Percentiles rank a stretch among this genome's conserved stretches.
Conservation (phyloP, 208 protist species). For the Leishmania aethiopica region DNA sequence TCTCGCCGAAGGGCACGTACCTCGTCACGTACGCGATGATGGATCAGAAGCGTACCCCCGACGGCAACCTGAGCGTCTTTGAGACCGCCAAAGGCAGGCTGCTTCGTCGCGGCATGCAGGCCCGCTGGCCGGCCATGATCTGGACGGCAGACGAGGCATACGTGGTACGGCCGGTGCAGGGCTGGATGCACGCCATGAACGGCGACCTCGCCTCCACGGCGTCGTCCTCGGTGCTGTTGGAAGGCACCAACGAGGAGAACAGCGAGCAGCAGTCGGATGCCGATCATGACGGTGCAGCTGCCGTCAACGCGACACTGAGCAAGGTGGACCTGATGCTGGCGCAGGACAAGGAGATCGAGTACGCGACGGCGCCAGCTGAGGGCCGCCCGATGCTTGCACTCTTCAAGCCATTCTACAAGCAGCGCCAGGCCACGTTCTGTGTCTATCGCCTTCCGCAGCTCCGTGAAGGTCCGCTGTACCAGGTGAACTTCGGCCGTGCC, state of each 20-base stretch:
- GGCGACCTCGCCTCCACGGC: constrained; percentile 38
- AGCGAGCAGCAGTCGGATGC: background rate
- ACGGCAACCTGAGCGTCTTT: constrained; percentile 81
- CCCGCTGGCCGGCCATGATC: constrained; percentile 78
- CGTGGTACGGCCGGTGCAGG: constrained; percentile 70
- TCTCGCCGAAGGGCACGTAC: constrained; percentile 71
- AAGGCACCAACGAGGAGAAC: constrained; percentile 14
- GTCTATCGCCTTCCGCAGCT: constrained; percentile 83
- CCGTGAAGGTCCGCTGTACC: constrained; percentile 58
- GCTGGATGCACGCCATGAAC: constrained; percentile 73
- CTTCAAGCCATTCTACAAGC: constrained; percentile 87
- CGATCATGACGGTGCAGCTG: background rate
- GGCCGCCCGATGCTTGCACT: constrained; percentile 68
- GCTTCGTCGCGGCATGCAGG: constrained; percentile 75
- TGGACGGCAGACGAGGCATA: constrained; percentile 71
- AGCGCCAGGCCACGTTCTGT: constrained; percentile 61
- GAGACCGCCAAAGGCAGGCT: constrained; percentile 47
- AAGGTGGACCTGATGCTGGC: constrained; percentile 81
- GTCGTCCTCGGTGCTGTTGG: constrained; percentile 5
- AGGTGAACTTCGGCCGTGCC: constrained; percentile 66
- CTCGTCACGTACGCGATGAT: constrained; percentile 82
- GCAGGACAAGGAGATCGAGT: constrained; percentile 83
- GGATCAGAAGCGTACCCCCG: constrained; percentile 74
- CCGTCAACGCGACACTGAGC: constrained; percentile 34
- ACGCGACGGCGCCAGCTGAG: constrained; percentile 50